phyloP scores from a whole-genome alignment of 148 eudicot species.

The Pouteria glomerata region DNA sequence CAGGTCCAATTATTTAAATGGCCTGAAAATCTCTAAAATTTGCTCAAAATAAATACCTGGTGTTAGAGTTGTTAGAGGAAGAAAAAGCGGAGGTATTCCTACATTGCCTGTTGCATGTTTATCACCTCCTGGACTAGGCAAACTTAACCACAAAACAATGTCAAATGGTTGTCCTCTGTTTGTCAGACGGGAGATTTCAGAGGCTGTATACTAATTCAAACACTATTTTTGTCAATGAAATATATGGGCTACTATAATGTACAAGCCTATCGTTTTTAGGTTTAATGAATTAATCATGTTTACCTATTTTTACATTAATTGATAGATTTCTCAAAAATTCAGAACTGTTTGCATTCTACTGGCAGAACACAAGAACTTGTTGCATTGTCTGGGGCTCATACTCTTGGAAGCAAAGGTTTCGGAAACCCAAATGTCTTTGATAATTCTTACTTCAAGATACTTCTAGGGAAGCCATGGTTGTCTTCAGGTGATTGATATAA shows the following conservation, averaged over 20 bases:
- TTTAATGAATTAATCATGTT: neutral
- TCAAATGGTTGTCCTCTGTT: neutral
- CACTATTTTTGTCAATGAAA: neutral
- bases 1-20: too few species aligned
- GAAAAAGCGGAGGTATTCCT: neutral
- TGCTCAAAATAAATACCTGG: too few species aligned
- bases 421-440: constrained; percentile 77
- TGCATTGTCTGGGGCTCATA: constrained; percentile 94
- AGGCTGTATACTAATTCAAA: neutral
- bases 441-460: constrained; percentile 87
- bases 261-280: neutral
- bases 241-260: neutral
- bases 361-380: constrained; percentile 86
- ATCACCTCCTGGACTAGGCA: neutral
- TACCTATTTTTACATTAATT: neutral
- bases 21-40: too few species aligned
- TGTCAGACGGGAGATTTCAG: neutral
- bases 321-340: neutral
- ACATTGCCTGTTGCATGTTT: neutral
- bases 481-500: constrained; percentile 52
- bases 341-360: constrained; percentile 12
- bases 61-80: too few species aligned
- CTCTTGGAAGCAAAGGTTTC: constrained; percentile 90
- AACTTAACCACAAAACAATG: neutral
- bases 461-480: constrained; percentile 76